Evolutionary conservation across 345 rosid genomes (phyloP), one percentile per base, ranked within the genome.

Genomic region (Adansonia digitata): DNA sequence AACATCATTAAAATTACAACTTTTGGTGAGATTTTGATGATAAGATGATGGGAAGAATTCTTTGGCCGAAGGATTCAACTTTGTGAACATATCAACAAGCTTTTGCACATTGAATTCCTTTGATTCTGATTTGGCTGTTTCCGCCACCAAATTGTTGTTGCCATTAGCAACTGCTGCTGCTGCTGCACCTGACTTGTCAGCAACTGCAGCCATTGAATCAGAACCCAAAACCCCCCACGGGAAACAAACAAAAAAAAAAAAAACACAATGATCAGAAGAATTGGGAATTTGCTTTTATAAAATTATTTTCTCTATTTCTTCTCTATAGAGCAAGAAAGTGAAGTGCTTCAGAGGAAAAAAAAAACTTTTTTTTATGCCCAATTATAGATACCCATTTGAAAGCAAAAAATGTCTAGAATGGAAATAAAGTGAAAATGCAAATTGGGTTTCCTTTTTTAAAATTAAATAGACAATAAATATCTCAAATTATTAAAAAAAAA

Each of bases 31-130:
- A 42, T 81, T 77, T 46, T 74, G 77, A 71, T 76, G 77, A 71
- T 77, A 79, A 72, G 85, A 80, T 59, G 94, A 90, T 72, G 97
- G 97, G 72, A 92, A 72, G 74, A 92, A 92, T 78, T 92, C 97
- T 75, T 92, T 89, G 1, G 97, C 97, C 78, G 75, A 77, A 81
- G 97, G 97, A 81, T 92, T 92, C 86, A 92, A 80, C 82, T 89
- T 92, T 75, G 93, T 89, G 85, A 92, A 86, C 82, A 90, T 89
- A 3, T 89, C 94, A 73, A 92, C 95, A 74, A 92, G 89, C 73
- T 86, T 88, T 74, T 89, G 79, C 79, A 92, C 86, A 71, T 69
- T 88, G 83, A 89, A 81, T 84, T 90, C 88, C 4, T 87, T 82
- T 37, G 90, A 77, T 75, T 84, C 86, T 43, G 77, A 37, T 69